Conservation (phyloP, 2,329 filamentous ascomycete species). For the Fusarium sp. region DNA sequence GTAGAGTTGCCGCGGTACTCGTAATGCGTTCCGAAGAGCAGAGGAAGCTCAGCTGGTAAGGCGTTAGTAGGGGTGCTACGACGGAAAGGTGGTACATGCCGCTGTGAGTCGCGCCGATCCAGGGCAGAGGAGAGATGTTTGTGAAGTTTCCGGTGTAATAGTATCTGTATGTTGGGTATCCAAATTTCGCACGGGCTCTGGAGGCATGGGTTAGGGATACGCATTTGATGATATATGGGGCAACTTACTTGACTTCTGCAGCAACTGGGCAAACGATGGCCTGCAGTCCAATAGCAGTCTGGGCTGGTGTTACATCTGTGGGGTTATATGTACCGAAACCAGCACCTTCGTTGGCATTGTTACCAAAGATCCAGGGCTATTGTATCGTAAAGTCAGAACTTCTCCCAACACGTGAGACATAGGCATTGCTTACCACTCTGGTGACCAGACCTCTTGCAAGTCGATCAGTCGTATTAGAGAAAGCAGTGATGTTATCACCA, state of each 20-base stretch:
- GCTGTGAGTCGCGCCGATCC: conserved; percentile 10
- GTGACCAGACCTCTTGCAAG: conserved; percentile 3
- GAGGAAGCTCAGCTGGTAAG: neutral
- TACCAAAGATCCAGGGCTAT: conserved; percentile 20
- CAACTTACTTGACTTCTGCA: conserved; percentile 5
- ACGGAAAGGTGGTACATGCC: neutral
- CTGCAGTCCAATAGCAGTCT: neutral
- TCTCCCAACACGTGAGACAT: accelerated
- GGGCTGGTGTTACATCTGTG: neutral
- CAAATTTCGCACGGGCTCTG: conserved; percentile 4
- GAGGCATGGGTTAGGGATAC: accelerated
- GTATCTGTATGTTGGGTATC: conserved; percentile 16
- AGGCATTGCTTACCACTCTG: neutral
- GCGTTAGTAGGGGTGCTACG: accelerated
- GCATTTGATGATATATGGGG: accelerated
- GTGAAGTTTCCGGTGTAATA: conserved; percentile 24
- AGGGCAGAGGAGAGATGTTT: conserved; percentile 9
- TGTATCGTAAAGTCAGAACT: neutral
- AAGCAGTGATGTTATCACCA: conserved; percentile 3
- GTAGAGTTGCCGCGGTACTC: conserved; percentile 18
- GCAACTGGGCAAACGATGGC: conserved; percentile 17
- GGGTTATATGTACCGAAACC: conserved; percentile 6
- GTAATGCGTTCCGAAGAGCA: conserved; percentile 16
- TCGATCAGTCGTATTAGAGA: conserved; percentile 12
- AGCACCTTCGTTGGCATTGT: conserved; percentile 29